phyloP scores from a whole-genome alignment of 371 early-diverging fungal genomes.

The Catenaria anguillulae region DNA sequence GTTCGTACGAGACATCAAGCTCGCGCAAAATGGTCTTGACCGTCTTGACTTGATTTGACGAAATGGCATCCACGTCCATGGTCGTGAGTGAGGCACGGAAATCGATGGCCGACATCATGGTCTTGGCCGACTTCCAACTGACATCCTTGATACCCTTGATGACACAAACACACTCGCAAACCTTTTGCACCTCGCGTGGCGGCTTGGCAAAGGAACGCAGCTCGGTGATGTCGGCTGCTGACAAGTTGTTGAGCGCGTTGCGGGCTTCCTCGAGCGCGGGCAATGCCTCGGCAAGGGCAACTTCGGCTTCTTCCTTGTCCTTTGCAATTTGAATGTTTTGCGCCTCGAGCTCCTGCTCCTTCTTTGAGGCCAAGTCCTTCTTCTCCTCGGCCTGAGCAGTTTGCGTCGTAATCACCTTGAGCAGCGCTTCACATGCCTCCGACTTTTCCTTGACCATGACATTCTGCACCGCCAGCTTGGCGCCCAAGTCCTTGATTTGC shows the following conservation, averaged over 20 bases:
- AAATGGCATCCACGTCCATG: conserved; percentile 38
- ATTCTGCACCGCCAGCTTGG: conserved; percentile 40
- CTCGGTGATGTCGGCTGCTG: conserved; percentile 41
- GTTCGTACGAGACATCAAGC: conserved; percentile 33
- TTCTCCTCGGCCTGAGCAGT: conserved; percentile 42
- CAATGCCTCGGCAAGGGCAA: conserved; percentile 38
- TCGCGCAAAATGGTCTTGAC: conserved; percentile 35
- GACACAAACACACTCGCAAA: conserved; percentile 45
- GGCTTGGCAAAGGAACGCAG: conserved; percentile 45
- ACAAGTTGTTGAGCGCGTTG: conserved; percentile 33
- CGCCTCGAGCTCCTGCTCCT: conserved; percentile 33
- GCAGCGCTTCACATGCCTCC: conserved; percentile 38
- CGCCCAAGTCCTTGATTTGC: conserved; percentile 37
- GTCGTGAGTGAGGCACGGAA: conserved; percentile 33
- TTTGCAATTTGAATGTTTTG: conserved; percentile 40
- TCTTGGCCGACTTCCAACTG: conserved; percentile 45
- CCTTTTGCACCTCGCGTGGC: conserved; percentile 45
- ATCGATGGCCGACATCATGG: conserved; percentile 44
- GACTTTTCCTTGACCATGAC: conserved; percentile 40
- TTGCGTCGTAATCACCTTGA: conserved; percentile 38
- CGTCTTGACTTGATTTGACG: conserved; percentile 31
- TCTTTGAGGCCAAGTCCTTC: conserved; percentile 35
- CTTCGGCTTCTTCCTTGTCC: conserved; percentile 47
- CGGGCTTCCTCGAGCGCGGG: conserved; percentile 42
- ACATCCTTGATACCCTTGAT: conserved; percentile 43